Evolutionary conservation across 2,329 filamentous ascomycete genomes (phyloP), one percentile per base, ranked within the genome.

Genomic region (Exserohilum turcica): DNA sequence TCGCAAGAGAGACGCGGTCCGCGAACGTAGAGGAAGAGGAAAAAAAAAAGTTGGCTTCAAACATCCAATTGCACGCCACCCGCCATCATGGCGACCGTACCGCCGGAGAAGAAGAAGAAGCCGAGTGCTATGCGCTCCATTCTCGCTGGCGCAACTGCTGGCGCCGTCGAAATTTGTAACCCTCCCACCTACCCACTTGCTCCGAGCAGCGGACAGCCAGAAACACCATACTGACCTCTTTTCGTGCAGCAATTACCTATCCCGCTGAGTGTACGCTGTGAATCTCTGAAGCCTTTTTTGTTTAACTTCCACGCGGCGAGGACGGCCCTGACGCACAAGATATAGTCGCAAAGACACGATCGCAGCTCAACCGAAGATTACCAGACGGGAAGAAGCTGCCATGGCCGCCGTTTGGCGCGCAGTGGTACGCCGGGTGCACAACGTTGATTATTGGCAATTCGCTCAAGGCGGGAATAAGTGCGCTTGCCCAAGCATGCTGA

Each of bases 361-460:
- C 90, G 50, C 94, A 97, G 77, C 86, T 99, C 70, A 99, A 99
- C 76, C 86, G 88, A 64, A 86, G 87, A 65, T 81, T 97, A 68
- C 82, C 89, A 43, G 87, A 89, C 49, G 88, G 87, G 40, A 82
- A 95, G 80, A 97, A 96, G 79, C 84, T 97, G 27, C 92, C 93
- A 47, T 97, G 91, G 90, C 94, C 94, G 37, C 90, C 91, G 9
- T 97, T 97, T 70, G 94, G 94, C 43, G 81, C 78, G 65, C 91
- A 96, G 76, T 99, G 94, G 94, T 99, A 99, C 76, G 93, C 94
- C 10, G 94, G 94, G 32, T 99, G 94, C 79, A 97, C 94, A 40
- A 97, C 94, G 24, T 79, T 97, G 72, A 96, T 99, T 54, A 91
- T 97, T 64, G 94, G 94, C 56, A 99, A 99, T 78, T 95, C 92